phyloP scores from a whole-genome alignment of 2,329 filamentous ascomycete genomes.

The Verticillium isaacii region DNA sequence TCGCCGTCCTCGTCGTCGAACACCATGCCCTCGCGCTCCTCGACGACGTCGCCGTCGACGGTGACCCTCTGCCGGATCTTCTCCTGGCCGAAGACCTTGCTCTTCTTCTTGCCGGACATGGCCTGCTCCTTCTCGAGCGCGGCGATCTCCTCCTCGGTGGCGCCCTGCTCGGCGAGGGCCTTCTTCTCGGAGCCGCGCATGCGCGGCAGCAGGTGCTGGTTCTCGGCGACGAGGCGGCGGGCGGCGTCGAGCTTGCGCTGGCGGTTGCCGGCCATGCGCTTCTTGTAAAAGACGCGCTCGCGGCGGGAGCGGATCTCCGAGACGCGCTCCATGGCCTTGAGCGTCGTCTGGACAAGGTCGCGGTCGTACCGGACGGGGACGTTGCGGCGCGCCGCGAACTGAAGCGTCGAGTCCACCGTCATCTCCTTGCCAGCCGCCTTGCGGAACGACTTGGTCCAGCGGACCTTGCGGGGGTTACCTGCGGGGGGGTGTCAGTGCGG shows the following conservation, averaged over 20 bases:
- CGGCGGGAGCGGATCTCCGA: conserved; percentile 77
- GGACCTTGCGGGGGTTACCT: conserved; percentile 83
- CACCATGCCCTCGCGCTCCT: conserved; percentile 16
- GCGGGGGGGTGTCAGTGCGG: neutral
- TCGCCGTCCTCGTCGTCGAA: conserved; percentile 16
- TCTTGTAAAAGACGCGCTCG: conserved; percentile 91
- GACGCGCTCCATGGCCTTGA: conserved; percentile 89
- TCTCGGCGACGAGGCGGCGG: conserved; percentile 83
- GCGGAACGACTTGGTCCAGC: conserved; percentile 94
- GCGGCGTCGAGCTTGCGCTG: conserved; percentile 74
- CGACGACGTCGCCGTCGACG: conserved; percentile 29
- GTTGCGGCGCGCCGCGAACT: conserved; percentile 90
- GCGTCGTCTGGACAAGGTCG: conserved; percentile 79
- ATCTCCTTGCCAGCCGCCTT: conserved; percentile 81
- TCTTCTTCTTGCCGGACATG: conserved; percentile 12
- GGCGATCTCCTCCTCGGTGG: conserved; percentile 41
- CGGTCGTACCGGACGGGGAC: conserved; percentile 94
- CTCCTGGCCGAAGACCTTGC: conserved; percentile 37
- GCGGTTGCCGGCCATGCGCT: conserved; percentile 86
- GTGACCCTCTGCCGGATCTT: conserved; percentile 32
- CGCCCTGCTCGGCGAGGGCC: conserved; percentile 45
- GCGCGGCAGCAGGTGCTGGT: conserved; percentile 84
- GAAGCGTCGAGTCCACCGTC: conserved; percentile 90
- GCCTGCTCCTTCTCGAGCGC: conserved; percentile 37
- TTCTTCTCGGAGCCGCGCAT: conserved; percentile 60